These are phyloP conservation scores for Fusarium udum DNA, from an alignment of 2,329 filamentous ascomycete genomes.

Conservation along the genomic window DNA sequence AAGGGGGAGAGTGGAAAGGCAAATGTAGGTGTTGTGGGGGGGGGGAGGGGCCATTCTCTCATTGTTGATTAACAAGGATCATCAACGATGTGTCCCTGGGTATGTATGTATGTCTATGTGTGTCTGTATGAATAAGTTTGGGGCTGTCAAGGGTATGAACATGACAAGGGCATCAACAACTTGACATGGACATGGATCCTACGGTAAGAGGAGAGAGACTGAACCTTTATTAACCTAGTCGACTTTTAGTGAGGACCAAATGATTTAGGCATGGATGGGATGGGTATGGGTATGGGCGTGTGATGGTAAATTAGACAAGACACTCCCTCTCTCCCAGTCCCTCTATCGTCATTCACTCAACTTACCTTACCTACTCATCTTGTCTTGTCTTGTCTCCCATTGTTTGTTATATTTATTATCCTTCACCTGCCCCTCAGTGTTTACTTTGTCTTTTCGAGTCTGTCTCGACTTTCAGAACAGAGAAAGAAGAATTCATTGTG, in stretches of 20 bases:
- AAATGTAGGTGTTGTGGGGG: no score
- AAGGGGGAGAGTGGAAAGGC: no score
- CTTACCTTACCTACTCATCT: background rate
- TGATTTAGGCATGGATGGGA: background rate
- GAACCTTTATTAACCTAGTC: background rate
- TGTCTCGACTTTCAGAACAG: background rate
- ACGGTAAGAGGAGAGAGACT: background rate
- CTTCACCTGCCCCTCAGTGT: slow-evolving; percentile 23
- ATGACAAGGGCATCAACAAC: slow-evolving; percentile 2
- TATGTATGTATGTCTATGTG: background rate
- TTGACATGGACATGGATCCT: slow-evolving; percentile 7
- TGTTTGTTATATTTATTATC: slow-evolving; percentile 41
- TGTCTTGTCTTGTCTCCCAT: slow-evolving; percentile 5
- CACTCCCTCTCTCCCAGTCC: slow-evolving; percentile 34
- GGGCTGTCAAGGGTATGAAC: slow-evolving; percentile 4
- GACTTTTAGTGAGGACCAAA: background rate
- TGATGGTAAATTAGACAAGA: background rate
- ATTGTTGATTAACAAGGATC: slow-evolving; percentile 6
- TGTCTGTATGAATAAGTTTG: background rate
- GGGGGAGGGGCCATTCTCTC: background rate
- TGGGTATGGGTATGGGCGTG: slow-evolving; percentile 29
- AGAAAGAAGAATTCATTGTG: background rate
- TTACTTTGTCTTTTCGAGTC: background rate
- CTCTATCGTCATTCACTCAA: slow-evolving; percentile 32
- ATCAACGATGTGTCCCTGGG: background rate